Percentiles rank a stretch among this genome's conserved stretches.
Conservation (phyloP, 345 rosid genomes). For the Eucalyptus marginata region DNA sequence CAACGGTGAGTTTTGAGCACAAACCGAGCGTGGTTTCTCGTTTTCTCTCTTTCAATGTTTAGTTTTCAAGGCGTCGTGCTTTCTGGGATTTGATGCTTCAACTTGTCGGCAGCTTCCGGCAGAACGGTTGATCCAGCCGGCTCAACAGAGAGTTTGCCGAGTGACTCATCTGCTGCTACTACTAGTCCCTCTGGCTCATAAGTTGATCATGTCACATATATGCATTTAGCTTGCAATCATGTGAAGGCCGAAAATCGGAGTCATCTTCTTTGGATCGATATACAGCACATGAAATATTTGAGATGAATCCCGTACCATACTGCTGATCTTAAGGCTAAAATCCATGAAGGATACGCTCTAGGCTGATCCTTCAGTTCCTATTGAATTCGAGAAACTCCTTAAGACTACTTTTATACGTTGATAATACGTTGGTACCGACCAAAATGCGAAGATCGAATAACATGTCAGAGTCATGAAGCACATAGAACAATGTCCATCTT, state of each 20-base stretch:
- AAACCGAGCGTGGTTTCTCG: background rate
- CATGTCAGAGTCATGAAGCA: background rate
- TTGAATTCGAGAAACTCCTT: background rate
- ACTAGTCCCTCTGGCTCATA: too few relatives aligned
- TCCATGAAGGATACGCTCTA: background rate
- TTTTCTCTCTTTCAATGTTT: background rate
- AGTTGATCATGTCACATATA: background rate
- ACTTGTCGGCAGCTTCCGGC: background rate
- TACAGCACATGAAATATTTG: background rate
- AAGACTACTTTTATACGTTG: background rate
- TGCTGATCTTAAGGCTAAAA: background rate
- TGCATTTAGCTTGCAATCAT: background rate
- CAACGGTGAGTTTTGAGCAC: constrained; percentile 6
- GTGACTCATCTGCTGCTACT: background rate
- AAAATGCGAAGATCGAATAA: background rate
- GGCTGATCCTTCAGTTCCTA: background rate
- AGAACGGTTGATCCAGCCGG: background rate
- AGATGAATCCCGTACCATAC: background rate
- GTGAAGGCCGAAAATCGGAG: background rate
- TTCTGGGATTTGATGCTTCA: background rate
- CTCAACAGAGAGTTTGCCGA: background rate
- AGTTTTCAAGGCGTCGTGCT: background rate
- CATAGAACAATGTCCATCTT: background rate
- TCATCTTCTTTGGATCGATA: background rate
- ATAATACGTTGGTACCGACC: background rate